These are phyloP conservation scores for Pseudozyma thailandica DNA, from an alignment of 1,284 basidiomycete genomes.

Conservation along the genomic window DNA sequence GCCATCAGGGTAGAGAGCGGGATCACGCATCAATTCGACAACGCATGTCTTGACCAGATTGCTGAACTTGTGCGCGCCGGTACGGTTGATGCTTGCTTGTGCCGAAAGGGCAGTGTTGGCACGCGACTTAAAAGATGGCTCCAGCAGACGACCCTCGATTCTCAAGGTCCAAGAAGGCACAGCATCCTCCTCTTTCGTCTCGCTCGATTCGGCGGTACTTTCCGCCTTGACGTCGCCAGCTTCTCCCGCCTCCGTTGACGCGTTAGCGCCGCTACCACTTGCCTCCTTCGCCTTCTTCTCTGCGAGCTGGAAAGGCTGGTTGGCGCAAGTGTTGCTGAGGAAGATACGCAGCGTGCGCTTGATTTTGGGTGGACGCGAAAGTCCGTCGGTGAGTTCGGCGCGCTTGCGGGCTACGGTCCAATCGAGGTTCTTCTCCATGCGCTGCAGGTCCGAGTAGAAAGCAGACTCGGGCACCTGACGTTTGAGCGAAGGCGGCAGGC, in stretches of 20 bases:
- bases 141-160: constrained; percentile 86
- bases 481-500: constrained; percentile 79
- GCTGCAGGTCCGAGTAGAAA: constrained; percentile 86
- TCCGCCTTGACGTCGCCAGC: constrained; percentile 25
- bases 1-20: constrained; percentile 77
- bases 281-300: constrained; percentile 56
- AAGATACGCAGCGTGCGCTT: constrained; percentile 88
- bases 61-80: constrained; percentile 77
- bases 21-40: constrained; percentile 87
- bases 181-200: constrained; percentile 75
- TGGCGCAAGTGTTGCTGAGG: constrained; percentile 85
- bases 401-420: constrained; percentile 93
- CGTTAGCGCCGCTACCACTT: constrained; percentile 12
- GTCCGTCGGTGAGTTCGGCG: constrained; percentile 74
- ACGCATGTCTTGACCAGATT: constrained; percentile 85
- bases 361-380: constrained; percentile 70
- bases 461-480: constrained; percentile 70
- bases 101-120: constrained; percentile 61
- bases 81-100: constrained; percentile 60
- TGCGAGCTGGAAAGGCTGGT: constrained; percentile 72
- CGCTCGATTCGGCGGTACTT: constrained; percentile 23
- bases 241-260: constrained; percentile 28
- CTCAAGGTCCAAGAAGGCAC: constrained; percentile 88
- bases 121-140: constrained; percentile 64
- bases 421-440: constrained; percentile 90